Evolutionary conservation across 2,329 filamentous ascomycete genomes (phyloP).

Genomic region (Cladosporium sp.): DNA sequence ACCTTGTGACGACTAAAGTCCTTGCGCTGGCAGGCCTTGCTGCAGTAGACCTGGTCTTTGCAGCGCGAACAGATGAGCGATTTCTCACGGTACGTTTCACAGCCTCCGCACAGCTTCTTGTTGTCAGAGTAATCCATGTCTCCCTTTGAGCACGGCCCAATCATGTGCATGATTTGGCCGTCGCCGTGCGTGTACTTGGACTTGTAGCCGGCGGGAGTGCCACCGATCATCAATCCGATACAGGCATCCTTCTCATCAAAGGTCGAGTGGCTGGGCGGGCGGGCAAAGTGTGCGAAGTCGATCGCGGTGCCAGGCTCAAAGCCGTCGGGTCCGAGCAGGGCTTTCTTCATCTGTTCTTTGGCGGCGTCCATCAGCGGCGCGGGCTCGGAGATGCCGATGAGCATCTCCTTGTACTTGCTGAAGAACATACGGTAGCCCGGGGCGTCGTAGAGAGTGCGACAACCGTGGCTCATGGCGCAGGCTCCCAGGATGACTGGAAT

Average conservation of each 20-base stretch:
- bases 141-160: background rate
- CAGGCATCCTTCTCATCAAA: background rate
- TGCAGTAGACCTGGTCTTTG: conserved; percentile 9
- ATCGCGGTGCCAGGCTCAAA: conserved; percentile 1
- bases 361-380: conserved; percentile 6
- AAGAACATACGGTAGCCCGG: background rate
- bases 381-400: background rate
- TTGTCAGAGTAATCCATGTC: background rate
- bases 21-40: background rate
- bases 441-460: background rate
- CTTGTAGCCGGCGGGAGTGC: background rate
- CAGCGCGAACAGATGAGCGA: background rate
- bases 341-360: conserved; percentile 7
- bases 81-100: background rate
- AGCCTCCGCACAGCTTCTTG: conserved; percentile 4
- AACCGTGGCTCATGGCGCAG: conserved; percentile 12
- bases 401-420: conserved; percentile 2
- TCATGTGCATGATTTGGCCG: background rate
- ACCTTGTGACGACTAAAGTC: background rate
- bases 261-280: background rate
- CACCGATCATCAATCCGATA: background rate
- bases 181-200: background rate
- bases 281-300: conserved; percentile 6
- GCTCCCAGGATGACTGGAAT: conserved; percentile 8
- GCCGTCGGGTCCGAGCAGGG: background rate